Evolutionary conservation across 768 basidiomycete species (phyloP).

Genomic region (Rhizopogon vesiculosus): DNA sequence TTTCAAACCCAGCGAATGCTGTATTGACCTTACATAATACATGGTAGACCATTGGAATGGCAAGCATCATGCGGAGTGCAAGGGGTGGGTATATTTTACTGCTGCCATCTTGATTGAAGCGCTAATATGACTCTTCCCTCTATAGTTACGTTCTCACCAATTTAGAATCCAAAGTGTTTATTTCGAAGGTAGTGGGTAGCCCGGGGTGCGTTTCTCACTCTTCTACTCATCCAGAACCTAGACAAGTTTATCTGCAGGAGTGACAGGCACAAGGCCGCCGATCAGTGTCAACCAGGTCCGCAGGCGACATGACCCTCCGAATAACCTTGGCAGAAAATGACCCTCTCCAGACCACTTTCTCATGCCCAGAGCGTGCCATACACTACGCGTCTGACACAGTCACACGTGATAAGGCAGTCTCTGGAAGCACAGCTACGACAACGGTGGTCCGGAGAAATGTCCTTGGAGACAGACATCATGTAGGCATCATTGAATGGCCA

Average conservation of each 20-base stretch:
- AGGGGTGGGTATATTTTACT: neutral
- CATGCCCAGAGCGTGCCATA: slow-evolving; percentile 4
- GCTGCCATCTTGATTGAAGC: neutral
- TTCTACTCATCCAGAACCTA: neutral
- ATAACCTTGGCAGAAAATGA: slow-evolving; percentile 19
- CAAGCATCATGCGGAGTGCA: neutral
- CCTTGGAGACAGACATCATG: slow-evolving; percentile 18
- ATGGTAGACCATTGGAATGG: too few species aligned
- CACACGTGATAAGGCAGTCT: neutral
- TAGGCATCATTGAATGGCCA: slow-evolving; percentile 28
- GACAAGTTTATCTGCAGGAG: neutral
- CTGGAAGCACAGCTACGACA: slow-evolving; percentile 14
- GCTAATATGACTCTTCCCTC: neutral
- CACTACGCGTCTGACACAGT: slow-evolving; percentile 17
- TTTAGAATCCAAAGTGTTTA: neutral
- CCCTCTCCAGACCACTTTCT: slow-evolving; percentile 21
- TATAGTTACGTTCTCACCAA: too few species aligned
- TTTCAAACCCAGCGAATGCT: neutral
- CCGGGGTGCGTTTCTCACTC: neutral
- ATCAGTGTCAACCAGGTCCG: neutral
- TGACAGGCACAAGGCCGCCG: neutral
- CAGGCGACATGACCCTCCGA: slow-evolving; percentile 16
- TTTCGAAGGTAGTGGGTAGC: neutral
- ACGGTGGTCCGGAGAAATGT: slow-evolving; percentile 18
- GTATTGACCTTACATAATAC: neutral